A percentile compares a stretch with the other conserved stretches of the same genome.
Conservation (phyloP, 1,139 yeast species). For the Lodderomyces beijingensis region DNA sequence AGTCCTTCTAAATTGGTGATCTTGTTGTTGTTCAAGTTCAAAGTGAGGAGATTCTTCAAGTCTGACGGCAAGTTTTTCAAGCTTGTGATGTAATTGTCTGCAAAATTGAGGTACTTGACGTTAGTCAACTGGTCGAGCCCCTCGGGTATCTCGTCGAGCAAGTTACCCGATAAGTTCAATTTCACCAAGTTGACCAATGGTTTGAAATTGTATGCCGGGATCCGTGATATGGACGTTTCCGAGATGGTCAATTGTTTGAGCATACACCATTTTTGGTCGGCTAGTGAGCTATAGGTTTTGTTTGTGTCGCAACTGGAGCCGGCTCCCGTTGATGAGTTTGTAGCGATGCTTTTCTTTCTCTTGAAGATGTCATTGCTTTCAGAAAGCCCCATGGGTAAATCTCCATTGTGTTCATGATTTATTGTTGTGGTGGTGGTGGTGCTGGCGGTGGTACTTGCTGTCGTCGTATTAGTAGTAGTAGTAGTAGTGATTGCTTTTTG, state of each 20-base stretch:
- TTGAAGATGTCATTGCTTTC: too few species aligned
- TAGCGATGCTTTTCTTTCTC: background rate
- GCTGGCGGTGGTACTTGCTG: slow-evolving; percentile 10
- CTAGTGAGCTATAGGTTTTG: slow-evolving; percentile 18
- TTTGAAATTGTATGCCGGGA: slow-evolving; percentile 44
- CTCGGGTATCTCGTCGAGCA: slow-evolving; percentile 46
- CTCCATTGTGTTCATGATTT: slow-evolving; percentile 12
- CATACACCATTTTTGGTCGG: slow-evolving; percentile 48
- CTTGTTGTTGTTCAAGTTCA: slow-evolving; percentile 55
- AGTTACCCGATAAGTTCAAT: slow-evolving; percentile 54
- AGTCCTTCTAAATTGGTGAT: slow-evolving; percentile 44
- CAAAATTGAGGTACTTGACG: slow-evolving; percentile 52
- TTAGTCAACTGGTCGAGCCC: slow-evolving; percentile 47
- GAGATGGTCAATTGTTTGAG: slow-evolving; percentile 55
- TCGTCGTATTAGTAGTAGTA: slow-evolving; percentile 1
- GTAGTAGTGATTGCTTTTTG: slow-evolving; percentile 1
- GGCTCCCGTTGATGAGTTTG: slow-evolving; percentile 1
- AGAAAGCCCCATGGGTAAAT: slow-evolving; percentile 18
- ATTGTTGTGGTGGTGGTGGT: slow-evolving; percentile 11
- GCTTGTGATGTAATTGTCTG: slow-evolving; percentile 48
- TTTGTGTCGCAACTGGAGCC: background rate
- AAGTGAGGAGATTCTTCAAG: slow-evolving; percentile 41
- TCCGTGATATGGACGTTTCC: slow-evolving; percentile 48
- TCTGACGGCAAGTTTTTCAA: slow-evolving; percentile 37
- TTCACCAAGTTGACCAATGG: slow-evolving; percentile 50